These are phyloP conservation scores for Trichodelitschia bisporula DNA, from an alignment of 495 filamentous ascomycete species.

Conservation along the genomic window DNA sequence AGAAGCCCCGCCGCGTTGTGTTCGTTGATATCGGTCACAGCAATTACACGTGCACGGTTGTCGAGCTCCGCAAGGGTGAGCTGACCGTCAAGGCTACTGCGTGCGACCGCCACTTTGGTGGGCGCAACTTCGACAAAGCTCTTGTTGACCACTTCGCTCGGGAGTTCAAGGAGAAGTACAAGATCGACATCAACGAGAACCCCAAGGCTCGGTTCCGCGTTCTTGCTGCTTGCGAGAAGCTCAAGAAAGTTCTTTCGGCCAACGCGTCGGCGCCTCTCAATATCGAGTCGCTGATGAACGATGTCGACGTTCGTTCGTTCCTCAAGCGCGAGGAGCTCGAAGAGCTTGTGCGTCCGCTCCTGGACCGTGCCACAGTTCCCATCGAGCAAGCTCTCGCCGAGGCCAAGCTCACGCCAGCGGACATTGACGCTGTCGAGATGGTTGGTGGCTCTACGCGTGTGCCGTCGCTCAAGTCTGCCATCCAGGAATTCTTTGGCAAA, in stretches of 20 bases:
- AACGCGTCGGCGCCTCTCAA: slow-evolving; percentile 85
- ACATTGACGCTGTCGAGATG: slow-evolving; percentile 86
- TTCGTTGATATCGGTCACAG: slow-evolving; percentile 94
- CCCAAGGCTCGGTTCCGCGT: slow-evolving; percentile 73
- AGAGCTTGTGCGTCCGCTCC: slow-evolving; percentile 61
- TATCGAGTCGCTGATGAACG: slow-evolving; percentile 98
- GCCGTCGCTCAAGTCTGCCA: slow-evolving; percentile 70
- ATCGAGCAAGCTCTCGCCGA: slow-evolving; percentile 81
- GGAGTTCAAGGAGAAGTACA: slow-evolving; percentile 40
- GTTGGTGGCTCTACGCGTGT: slow-evolving; percentile 92
- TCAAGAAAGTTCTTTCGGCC: slow-evolving; percentile 97
- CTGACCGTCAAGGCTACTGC: slow-evolving; percentile 81
- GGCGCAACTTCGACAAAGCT: slow-evolving; percentile 88
- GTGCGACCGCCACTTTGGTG: slow-evolving; percentile 90
- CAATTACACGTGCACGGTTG: slow-evolving; percentile 83
- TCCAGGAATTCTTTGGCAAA: slow-evolving; percentile 82
- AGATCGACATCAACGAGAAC: slow-evolving; percentile 47
- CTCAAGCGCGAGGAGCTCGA: slow-evolving; percentile 91
- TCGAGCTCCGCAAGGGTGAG: slow-evolving; percentile 95
- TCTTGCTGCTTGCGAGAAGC: slow-evolving; percentile 71
- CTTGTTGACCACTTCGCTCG: slow-evolving; percentile 81
- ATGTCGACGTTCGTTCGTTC: slow-evolving; percentile 70
- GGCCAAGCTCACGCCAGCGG: slow-evolving; percentile 66
- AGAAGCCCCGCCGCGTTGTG: slow-evolving; percentile 77
- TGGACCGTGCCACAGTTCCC: slow-evolving; percentile 46